Conservation (phyloP, 148 eudicot genomes). For the Camellia japonica region DNA sequence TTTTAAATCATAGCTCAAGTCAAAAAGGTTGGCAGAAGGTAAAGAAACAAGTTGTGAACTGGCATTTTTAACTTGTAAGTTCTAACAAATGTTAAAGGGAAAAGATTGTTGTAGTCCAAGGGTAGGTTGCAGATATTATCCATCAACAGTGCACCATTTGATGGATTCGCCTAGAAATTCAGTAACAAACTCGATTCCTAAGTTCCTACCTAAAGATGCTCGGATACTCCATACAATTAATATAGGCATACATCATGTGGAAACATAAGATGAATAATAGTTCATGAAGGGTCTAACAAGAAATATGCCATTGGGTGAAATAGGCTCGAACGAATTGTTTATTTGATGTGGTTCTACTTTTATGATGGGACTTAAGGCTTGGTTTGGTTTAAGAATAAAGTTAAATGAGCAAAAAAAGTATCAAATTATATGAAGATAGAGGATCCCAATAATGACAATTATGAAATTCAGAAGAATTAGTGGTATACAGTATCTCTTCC, state of each 20-base stretch:
- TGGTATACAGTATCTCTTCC: not conserved
- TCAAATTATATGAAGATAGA: not conserved
- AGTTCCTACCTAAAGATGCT: not conserved
- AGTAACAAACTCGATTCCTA: not conserved
- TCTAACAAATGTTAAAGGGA: not conserved
- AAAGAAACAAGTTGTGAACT: not conserved
- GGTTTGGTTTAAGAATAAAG: no score
- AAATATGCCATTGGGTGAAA: not conserved
- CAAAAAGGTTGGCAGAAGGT: not conserved
- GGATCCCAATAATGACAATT: not conserved
- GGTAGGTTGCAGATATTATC: not conserved
- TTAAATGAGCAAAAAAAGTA: no score
- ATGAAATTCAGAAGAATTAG: not conserved
- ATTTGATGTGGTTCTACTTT: not conserved
- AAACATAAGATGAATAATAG: not conserved
- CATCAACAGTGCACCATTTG: not conserved
- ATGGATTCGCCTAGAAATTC: not conserved
- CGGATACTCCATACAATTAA: not conserved
- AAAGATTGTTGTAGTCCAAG: slow-evolving; percentile 1
- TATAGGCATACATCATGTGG: not conserved
- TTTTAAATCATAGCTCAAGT: not conserved
- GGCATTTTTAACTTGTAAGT: not conserved
- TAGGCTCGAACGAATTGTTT: not conserved
- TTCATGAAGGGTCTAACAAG: not conserved
- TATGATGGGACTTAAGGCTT: no score